Evolutionary conservation across 164 flowering plant species (phyloP), one percentile per base, ranked within the genome.

Genomic region (Magnolia changhungtana): DNA sequence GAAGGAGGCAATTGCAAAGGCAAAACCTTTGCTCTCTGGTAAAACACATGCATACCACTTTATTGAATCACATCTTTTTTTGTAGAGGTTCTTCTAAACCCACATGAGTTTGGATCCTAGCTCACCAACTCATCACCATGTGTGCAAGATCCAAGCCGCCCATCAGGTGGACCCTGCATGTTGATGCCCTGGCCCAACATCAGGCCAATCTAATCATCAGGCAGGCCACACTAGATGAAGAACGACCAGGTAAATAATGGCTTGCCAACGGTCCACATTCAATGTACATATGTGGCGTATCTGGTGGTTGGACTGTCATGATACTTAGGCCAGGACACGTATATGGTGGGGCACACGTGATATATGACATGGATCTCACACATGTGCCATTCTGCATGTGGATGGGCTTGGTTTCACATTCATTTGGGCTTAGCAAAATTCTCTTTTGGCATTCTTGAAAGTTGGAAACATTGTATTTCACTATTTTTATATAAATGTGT

Each of bases 1-100:
- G 59, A 80, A 86, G 18, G 91, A 89, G 64, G 89, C 96, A 69
- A 87, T 86, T 83, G 83, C 87, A 75, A 88, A 74, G 84, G 98
- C 95, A 51, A 85, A 76, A 20, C 92, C 97, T 50, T 63, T 93
- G 78, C 93, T 95, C 59, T 83, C 90, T 72, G 95, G 99, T 95
- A 80, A 55, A 59, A 55, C 67, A 4, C 18, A 11, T 21, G 37
- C 50, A 27, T 74, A 37, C 37, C 71, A 10, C 7, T 20, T 13
- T 23, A 59, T 4, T 50, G 61, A 71, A 4, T 55, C 7, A 55
- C 69, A 58, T 27, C 14, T 16, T 49, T 21, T 67, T 58, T n/a
- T 21, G 61, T 11, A 9, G 61, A 16, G 18, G 13, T 55, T 11
- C 18, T 55, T 55, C 18, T 11, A 55, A 3, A 11, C 61, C 18